phyloP scores from a whole-genome alignment of 768 basidiomycete genomes.

The Serendipita vermifera region DNA sequence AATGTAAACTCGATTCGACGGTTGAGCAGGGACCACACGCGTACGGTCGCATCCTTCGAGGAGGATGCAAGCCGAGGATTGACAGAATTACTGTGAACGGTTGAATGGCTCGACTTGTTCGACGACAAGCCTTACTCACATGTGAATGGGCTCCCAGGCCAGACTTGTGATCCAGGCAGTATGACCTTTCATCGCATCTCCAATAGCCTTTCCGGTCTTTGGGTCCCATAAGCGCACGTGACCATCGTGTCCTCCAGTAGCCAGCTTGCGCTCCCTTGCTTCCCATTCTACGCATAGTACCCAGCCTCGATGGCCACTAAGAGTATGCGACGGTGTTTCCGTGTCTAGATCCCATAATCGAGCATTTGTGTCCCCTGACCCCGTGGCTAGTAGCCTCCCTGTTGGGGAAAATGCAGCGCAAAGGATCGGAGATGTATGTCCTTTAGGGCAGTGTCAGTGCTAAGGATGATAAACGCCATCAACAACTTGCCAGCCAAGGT shows the following conservation, averaged over 20 bases:
- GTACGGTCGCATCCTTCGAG: constrained; percentile 90
- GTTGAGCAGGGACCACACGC: constrained; percentile 76
- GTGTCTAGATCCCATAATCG: constrained; percentile 91
- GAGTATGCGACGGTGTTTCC: constrained; percentile 77
- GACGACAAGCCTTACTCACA: constrained; percentile 40
- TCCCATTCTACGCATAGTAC: constrained; percentile 98
- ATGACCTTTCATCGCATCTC: constrained; percentile 84
- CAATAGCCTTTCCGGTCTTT: constrained; percentile 74
- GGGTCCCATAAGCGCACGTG: constrained; percentile 87
- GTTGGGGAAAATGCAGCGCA: constrained; percentile 96
- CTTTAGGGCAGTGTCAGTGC: constrained; percentile 27
- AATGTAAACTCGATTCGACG: constrained; percentile 69
- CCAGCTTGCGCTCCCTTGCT: constrained; percentile 76
- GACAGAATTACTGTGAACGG: constrained; percentile 46
- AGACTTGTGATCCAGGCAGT: constrained; percentile 93
- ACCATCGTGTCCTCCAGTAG: constrained; percentile 89
- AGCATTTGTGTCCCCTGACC: constrained; percentile 86
- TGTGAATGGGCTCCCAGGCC: constrained; percentile 91
- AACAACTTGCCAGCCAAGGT: constrained; percentile 59
- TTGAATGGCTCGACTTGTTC: constrained; percentile 9
- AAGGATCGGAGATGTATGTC: constrained; percentile 84
- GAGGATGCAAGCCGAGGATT: constrained; percentile 83
- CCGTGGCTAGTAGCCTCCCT: constrained; percentile 80
- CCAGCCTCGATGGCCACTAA: constrained; percentile 89
- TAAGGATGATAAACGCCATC: constrained; percentile 7